Base-by-base conservation (phyloP, 106 monocot species). In the Dactylorhiza incarnata region DNA sequence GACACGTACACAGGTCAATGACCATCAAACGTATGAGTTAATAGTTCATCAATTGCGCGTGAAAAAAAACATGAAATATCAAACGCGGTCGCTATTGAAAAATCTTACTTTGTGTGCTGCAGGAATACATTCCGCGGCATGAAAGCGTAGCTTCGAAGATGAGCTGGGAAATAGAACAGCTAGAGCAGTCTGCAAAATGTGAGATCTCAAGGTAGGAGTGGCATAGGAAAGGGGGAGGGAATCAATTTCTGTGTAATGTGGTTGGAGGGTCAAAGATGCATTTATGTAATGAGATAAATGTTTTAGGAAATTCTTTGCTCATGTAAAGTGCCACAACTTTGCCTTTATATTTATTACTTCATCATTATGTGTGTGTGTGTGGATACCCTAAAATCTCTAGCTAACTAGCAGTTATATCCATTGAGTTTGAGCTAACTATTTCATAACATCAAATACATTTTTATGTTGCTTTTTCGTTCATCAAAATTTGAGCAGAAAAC, bases 71-170 rank as follows among this genome's bases (percentile, higher is more conserved):
- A n/a, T n/a, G n/a, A n/a, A n/a, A n/a, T n/a, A n/a, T n/a, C n/a
- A n/a, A n/a, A n/a, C n/a, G n/a, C n/a, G n/a, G n/a, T n/a, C n/a
- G n/a, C n/a, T n/a, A n/a, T n/a, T n/a, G 49, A 56, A 15, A 13
- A 15, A 16, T 56, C 19, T 56, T 56, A 15, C 16, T 56, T 56
- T 63, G 7, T 23, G n/a, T n/a, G n/a, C 65, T 37, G 12, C 75
- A 86, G 86, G 86, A 81, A 53, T 86, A 87, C 49, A 68, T 82
- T 22, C 87, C 84, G 59, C 67, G 79, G 6, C 87, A 87, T 55
- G 87, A 87, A 71, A 72, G 72, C 59, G 84, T 84, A 79, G 87
- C 77, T 44, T 76, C 84, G 2, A 82, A 84, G 87, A 72, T 79
- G 25, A 82, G 74, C 61, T 84, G 87, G 84, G 82, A 87, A 68